Percentiles rank a stretch among this genome's conserved stretches.
These are phyloP conservation scores for Musa acuminata DNA, from an alignment of 176 grass and related monocot genomes.

Conservation along the genomic window DNA sequence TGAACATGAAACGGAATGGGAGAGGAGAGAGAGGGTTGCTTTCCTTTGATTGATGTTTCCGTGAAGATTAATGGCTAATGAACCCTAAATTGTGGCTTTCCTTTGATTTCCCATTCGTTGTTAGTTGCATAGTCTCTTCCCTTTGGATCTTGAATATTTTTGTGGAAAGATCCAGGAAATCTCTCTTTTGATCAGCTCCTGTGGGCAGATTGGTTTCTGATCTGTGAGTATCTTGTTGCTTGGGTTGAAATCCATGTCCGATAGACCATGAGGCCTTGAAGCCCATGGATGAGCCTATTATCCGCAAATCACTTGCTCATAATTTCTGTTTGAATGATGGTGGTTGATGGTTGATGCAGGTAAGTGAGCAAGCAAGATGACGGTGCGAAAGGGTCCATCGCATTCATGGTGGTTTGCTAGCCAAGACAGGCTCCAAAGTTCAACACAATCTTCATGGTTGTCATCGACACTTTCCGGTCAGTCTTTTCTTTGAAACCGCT, in stretches of 20 bases:
- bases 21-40: too few relatives aligned
- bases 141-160: too few relatives aligned
- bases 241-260: neutral
- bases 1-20: too few relatives aligned
- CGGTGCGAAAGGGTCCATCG: neutral
- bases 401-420: slow-evolving; percentile 11
- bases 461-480: neutral
- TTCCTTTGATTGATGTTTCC: too few relatives aligned
- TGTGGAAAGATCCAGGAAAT: too few relatives aligned
- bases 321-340: neutral
- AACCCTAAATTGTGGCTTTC: too few relatives aligned
- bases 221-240: neutral
- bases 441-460: slow-evolving; percentile 6
- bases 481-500: neutral
- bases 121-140: too few relatives aligned
- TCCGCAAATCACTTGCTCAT: neutral
- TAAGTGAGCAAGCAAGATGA: neutral
- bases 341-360: neutral
- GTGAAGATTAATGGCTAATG: too few relatives aligned
- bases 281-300: neutral
- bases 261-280: neutral
- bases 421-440: slow-evolving; percentile 3
- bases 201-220: too few relatives aligned
- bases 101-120: too few relatives aligned
- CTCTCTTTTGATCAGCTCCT: too few relatives aligned